Conservation (phyloP, 2,329 filamentous ascomycete genomes). For the Paramyrothecium sp. region DNA sequence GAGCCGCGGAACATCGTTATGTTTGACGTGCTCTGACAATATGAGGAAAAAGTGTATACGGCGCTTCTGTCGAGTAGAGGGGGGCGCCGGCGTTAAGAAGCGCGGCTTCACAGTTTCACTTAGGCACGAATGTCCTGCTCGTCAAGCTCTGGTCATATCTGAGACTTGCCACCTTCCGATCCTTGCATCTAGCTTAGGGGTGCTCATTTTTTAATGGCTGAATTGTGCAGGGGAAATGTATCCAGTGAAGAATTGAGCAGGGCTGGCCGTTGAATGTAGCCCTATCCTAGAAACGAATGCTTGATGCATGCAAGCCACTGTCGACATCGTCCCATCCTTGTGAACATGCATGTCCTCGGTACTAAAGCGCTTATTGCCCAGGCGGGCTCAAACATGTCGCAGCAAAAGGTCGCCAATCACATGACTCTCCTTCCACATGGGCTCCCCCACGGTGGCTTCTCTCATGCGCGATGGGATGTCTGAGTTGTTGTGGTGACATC, state of each 20-base stretch:
- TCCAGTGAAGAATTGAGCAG: background rate
- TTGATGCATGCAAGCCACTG: background rate
- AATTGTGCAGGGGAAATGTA: background rate
- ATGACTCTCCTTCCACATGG: background rate
- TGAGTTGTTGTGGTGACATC: background rate
- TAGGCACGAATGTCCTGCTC: no score
- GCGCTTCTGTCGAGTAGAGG: no score
- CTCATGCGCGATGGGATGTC: no score
- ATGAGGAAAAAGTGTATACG: no score
- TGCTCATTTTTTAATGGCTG: no score
- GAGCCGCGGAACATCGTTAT: background rate
- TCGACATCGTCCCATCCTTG: background rate
- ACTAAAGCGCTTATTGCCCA: background rate
- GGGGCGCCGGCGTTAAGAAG: no score
- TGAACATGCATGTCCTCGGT: background rate
- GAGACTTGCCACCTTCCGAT: background rate
- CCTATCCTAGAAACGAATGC: background rate
- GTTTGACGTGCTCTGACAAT: background rate
- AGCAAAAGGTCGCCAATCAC: background rate
- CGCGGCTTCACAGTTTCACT: no score
- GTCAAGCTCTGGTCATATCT: background rate
- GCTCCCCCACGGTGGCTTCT: no score
- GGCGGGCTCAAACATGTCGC: background rate
- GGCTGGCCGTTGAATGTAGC: background rate
- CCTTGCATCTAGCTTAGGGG: background rate